phyloP scores from a whole-genome alignment of 2,329 filamentous ascomycete species.

The Didymella exigua region DNA sequence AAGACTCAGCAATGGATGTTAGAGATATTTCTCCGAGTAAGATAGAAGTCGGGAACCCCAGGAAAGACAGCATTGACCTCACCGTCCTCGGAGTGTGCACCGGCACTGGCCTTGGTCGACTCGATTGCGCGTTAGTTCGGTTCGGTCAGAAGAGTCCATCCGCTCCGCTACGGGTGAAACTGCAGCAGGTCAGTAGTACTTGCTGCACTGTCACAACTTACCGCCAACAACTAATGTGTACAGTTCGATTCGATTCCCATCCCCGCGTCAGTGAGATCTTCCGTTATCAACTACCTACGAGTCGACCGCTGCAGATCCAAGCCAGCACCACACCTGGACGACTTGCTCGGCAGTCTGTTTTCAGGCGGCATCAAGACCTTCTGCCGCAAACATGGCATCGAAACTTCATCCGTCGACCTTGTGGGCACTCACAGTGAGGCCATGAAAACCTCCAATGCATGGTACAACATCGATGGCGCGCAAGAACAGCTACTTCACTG shows the following conservation, averaged over 20 bases:
- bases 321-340: constrained; percentile 63
- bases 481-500: constrained; percentile 46
- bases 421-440: constrained; percentile 65
- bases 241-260: constrained; percentile 63
- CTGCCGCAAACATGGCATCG: constrained; percentile 52
- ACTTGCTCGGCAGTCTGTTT: constrained; percentile 63
- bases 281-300: constrained; percentile 63
- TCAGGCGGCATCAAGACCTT: constrained; percentile 59
- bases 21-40: not conserved
- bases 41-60: constrained; percentile 2
- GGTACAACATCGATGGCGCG: not conserved
- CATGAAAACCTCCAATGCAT: not conserved
- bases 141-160: constrained; percentile 61
- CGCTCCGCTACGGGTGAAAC: constrained; percentile 61
- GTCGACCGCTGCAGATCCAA: constrained; percentile 60
- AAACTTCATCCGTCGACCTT: constrained; percentile 57
- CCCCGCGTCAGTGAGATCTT: constrained; percentile 59
- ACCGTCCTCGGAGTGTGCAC: constrained; percentile 62
- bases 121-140: constrained; percentile 64
- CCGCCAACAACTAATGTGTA: not conserved
- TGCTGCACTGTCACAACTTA: not conserved
- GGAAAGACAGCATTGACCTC: constrained; percentile 50
- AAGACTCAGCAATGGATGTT: constrained; percentile 21
- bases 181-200: constrained; percentile 47
- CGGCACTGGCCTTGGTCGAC: constrained; percentile 61